Evolutionary conservation across 2,329 filamentous ascomycete species (phyloP).

Genomic region (Sclerotinia nivalis): DNA sequence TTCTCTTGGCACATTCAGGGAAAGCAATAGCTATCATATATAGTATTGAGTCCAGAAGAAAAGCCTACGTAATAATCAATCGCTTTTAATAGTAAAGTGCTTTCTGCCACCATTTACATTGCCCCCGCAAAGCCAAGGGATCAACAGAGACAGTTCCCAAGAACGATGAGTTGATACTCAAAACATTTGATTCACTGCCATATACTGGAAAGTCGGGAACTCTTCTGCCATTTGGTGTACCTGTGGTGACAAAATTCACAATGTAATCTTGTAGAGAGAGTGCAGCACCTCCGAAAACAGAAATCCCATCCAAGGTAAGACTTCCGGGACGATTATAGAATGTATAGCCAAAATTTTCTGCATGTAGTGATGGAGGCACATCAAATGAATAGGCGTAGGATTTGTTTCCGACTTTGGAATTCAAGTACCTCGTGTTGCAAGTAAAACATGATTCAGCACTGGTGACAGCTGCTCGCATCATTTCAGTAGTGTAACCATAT

Average conservation of each 20-base stretch:
- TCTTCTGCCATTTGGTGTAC: conserved; percentile 38
- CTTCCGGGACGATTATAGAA: conserved; percentile 48
- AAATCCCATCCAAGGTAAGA: conserved; percentile 31
- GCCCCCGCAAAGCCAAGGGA: background rate
- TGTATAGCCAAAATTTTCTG: conserved; percentile 53
- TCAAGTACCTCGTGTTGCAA: conserved; percentile 55
- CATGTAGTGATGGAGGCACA: conserved; percentile 54
- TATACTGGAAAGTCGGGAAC: conserved; percentile 33
- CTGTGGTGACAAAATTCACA: conserved; percentile 40
- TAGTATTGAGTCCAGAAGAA: too few species aligned
- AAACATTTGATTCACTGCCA: conserved; percentile 23
- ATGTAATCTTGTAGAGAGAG: conserved; percentile 43
- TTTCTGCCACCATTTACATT: conserved; percentile 5
- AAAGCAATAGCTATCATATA: too few species aligned
- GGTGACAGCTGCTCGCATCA: conserved; percentile 46
- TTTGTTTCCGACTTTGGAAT: conserved; percentile 47
- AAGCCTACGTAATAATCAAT: too few species aligned
- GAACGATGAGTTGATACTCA: conserved; percentile 22
- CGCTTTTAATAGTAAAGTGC: background rate
- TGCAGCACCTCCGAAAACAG: conserved; percentile 36
- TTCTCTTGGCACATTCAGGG: too few species aligned
- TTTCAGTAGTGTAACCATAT: conserved; percentile 48
- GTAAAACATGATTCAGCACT: conserved; percentile 48
- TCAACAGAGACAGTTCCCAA: background rate
- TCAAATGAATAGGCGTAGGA: conserved; percentile 56